Evolutionary conservation across 2,329 filamentous ascomycete species (phyloP), one percentile per base, ranked within the genome.

Genomic region (Phaeosphaeria sp.): DNA sequence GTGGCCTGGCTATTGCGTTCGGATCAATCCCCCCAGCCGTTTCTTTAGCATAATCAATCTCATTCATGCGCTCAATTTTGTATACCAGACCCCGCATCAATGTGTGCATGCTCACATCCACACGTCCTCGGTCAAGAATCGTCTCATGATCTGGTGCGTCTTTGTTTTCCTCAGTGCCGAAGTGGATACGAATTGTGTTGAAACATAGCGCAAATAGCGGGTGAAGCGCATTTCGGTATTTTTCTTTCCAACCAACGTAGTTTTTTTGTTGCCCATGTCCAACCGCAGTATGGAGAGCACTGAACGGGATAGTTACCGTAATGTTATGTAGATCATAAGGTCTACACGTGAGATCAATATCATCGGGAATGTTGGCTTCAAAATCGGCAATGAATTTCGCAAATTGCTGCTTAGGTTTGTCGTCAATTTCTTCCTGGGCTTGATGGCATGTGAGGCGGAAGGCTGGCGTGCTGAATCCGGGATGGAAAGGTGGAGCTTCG

Each of bases 101-200:
- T 9, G 15, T 36, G 21, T 55, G 53, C 46, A 55, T 50, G 25
- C 21, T 25, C 21, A 55, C 46, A 23, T 55, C 53, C 21, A 55
- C n/a, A 5, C 18, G 39, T 2, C 46, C 53, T 1, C 46, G 41
- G 25, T 55, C 46, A 18, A 30, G 30, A 10, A 46, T 18, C 6
- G 46, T 44, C 4, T 15, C 25, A 21, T 36, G 41, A 7, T 27
- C 23, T 9, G 41, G 53, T 5, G 20, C 30, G 9, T 43, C 13
- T 18, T 43, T 23, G 1, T 39, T 20, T 20, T 27, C 36, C 18
- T 18, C 0, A 21, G 20, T 27, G 23, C 39, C 25, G 13, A 55
- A 46, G 39, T 55, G 53, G 2, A 55, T 46, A 10, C 41, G 54
- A 2, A 47, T 17, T 7, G 15, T 47, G 27, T 47, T 30, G 9